phyloP scores from a whole-genome alignment of 1,139 yeast genomes.

The Zygotorulaspora mrakii region DNA sequence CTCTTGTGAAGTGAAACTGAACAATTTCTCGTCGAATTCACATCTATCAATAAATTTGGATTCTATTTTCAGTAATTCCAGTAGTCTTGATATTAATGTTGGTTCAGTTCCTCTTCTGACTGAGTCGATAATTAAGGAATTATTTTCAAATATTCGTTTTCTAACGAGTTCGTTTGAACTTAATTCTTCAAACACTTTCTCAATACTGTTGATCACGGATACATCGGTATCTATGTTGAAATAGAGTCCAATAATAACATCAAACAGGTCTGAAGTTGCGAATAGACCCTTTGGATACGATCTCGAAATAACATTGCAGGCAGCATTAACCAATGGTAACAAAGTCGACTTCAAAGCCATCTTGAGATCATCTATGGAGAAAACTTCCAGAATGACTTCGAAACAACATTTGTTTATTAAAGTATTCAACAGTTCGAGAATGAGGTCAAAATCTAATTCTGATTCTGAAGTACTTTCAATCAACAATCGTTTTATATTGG shows the following conservation, averaged over 20 bases:
- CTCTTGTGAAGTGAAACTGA: constrained; percentile 21
- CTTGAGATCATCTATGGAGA: constrained; percentile 31
- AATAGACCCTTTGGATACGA: constrained; percentile 38
- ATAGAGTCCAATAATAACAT: constrained; percentile 25
- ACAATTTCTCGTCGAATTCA: constrained; percentile 32
- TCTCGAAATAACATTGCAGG: constrained; percentile 33
- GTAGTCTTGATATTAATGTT: constrained; percentile 27
- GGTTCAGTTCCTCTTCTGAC: constrained; percentile 24
- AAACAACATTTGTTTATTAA: constrained; percentile 30
- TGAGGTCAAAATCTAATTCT: constrained; percentile 17
- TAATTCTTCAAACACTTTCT: constrained; percentile 27
- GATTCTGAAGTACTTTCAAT: constrained; percentile 8
- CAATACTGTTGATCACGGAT: constrained; percentile 34
- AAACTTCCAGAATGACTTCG: constrained; percentile 32
- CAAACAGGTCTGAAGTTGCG: constrained; percentile 33
- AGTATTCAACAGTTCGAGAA: constrained; percentile 32
- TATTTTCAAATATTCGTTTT: constrained; percentile 32
- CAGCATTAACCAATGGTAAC: constrained; percentile 29
- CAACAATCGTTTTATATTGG: constrained; percentile 20
- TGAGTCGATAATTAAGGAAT: constrained; percentile 19
- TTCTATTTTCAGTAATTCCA: constrained; percentile 30
- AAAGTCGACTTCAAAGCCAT: constrained; percentile 34
- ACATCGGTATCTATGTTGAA: constrained; percentile 26
- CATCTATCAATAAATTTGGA: constrained; percentile 23
- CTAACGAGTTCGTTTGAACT: constrained; percentile 32